Conservation (phyloP, 257 asterid species). For the Cordia subcordata region DNA sequence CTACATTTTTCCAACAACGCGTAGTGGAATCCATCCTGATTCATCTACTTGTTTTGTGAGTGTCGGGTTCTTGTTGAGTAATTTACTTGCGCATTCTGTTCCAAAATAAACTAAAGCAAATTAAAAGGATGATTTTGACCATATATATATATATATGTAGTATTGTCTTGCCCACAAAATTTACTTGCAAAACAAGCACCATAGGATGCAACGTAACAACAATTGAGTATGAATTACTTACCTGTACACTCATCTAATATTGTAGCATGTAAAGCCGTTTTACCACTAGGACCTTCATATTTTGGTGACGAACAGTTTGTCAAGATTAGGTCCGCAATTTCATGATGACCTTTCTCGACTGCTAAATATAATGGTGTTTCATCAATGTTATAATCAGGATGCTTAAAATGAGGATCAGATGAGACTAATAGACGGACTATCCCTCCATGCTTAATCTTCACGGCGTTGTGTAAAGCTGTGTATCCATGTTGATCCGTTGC, state of each 20-base stretch:
- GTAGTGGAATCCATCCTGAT: too few relatives aligned
- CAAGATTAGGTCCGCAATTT: conserved; percentile 1
- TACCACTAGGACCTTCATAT: conserved; percentile 4
- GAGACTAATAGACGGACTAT: neutral
- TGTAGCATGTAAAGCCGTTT: conserved; percentile 12
- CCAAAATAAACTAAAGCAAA: too few relatives aligned
- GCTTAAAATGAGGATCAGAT: neutral
- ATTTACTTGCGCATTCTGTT: too few relatives aligned
- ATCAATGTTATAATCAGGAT: neutral
- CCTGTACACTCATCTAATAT: neutral
- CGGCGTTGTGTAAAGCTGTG: conserved; percentile 11
- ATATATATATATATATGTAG: too few relatives aligned
- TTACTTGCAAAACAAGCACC: too few relatives aligned
- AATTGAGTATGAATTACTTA: neutral
- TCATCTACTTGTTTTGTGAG: too few relatives aligned
- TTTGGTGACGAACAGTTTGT: neutral
- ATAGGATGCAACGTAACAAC: too few relatives aligned
- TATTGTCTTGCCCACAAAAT: too few relatives aligned
- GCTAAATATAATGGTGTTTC: conserved; percentile 14
- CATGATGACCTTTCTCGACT: neutral
- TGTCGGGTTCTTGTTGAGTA: too few relatives aligned
- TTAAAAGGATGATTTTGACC: too few relatives aligned
- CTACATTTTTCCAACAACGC: too few relatives aligned
- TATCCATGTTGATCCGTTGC: neutral
- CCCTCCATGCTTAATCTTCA: neutral